A percentile compares a stretch with the other conserved stretches of the same genome.
Conservation (phyloP, 78 protist genomes). For the Dictyostelium firmibasis region DNA sequence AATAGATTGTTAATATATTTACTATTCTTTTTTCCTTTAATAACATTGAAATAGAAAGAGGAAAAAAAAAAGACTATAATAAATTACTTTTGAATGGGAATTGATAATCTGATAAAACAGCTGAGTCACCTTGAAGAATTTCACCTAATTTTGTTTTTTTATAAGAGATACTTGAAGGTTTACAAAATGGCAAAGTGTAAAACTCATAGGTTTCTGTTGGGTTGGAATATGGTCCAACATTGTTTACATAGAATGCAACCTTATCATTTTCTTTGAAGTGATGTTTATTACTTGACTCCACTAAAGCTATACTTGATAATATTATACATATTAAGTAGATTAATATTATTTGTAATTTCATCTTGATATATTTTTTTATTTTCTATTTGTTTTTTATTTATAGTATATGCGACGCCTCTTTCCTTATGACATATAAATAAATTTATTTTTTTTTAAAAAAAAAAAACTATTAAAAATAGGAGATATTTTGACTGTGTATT, state of each 20-base stretch:
- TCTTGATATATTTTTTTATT: neutral
- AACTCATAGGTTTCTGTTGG: conserved; percentile 96
- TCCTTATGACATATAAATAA: neutral
- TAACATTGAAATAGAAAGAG: neutral
- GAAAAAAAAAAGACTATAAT: neutral
- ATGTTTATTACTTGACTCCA: conserved; percentile 1
- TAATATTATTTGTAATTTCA: neutral
- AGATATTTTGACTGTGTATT: neutral
- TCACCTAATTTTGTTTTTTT: conserved; percentile 88
- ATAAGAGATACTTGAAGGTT: conserved; percentile 52
- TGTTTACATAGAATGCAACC: conserved; percentile 88
- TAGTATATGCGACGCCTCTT: neutral
- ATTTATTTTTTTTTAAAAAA: neutral
- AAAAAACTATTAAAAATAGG: neutral
- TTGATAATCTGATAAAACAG: conserved; percentile 80
- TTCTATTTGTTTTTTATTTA: neutral
- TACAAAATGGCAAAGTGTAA: conserved; percentile 93
- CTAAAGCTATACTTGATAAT: neutral
- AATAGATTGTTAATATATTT: neutral
- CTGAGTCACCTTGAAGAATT: conserved; percentile 90
- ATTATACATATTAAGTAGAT: neutral
- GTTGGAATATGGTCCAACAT: conserved; percentile 96
- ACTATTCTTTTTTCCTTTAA: neutral
- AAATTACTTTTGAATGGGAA: conserved; percentile 74
- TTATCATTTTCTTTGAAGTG: conserved; percentile 21